phyloP scores from a whole-genome alignment of 176 grass and related monocot species.

The Chloris gayana region DNA sequence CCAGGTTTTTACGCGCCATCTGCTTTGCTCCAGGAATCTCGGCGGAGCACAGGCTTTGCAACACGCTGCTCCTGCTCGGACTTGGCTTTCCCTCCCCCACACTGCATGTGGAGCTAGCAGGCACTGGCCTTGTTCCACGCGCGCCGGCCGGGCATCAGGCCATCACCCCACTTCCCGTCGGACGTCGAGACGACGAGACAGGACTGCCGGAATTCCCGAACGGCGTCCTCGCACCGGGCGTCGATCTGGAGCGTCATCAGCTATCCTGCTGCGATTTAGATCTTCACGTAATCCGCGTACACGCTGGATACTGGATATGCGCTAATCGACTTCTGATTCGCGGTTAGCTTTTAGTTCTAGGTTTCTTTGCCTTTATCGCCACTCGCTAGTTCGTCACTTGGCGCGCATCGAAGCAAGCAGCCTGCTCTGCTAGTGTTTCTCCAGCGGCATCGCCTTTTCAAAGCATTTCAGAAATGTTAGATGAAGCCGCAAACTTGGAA shows the following conservation, averaged over 20 bases:
- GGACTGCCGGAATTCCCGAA: background rate
- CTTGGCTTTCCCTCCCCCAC: background rate
- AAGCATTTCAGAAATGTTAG: background rate
- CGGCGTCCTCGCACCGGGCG: too few relatives aligned
- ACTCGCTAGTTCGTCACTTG: too few relatives aligned
- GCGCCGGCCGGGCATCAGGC: background rate
- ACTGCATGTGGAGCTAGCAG: background rate
- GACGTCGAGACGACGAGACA: background rate
- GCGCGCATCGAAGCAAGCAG: background rate
- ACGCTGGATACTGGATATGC: too few relatives aligned
- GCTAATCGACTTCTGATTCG: too few relatives aligned
- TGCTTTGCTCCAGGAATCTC: slow-evolving; percentile 30
- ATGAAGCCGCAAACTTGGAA: background rate
- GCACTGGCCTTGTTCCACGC: background rate
- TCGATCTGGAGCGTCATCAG: too few relatives aligned
- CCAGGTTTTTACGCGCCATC: too few relatives aligned
- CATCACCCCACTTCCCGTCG: background rate
- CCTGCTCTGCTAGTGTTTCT: background rate
- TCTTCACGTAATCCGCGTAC: too few relatives aligned
- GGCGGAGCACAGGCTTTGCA: slow-evolving; percentile 13
- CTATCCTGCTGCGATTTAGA: background rate
- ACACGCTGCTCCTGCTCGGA: background rate
- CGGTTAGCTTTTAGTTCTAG: background rate
- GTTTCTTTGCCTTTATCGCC: background rate
- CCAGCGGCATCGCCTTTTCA: background rate